Evolutionary conservation across 2,329 filamentous ascomycete species (phyloP).

Genomic region (Dendrostoma leiphaemia): DNA sequence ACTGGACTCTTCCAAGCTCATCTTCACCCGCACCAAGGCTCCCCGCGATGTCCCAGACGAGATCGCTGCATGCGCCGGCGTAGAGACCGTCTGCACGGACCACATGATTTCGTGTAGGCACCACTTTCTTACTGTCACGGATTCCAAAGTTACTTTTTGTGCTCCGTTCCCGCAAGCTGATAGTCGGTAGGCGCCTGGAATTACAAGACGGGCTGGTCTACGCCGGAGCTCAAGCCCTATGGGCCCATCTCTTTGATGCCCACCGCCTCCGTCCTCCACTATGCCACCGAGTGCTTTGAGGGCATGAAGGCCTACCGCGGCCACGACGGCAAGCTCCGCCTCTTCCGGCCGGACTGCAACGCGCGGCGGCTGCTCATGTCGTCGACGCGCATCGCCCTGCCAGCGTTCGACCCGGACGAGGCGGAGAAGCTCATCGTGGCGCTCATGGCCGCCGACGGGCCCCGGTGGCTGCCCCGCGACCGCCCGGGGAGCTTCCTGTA

Average conservation of each 20-base stretch:
- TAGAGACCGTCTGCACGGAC: conserved; percentile 67
- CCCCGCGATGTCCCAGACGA: conserved; percentile 54
- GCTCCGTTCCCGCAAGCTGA: too few relatives aligned
- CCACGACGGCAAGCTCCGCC: conserved; percentile 67
- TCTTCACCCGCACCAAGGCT: conserved; percentile 48
- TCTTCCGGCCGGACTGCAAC: conserved; percentile 77
- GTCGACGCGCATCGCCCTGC: conserved; percentile 67
- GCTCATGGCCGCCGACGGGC: conserved; percentile 70
- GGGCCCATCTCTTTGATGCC: conserved; percentile 76
- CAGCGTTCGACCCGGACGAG: conserved; percentile 68
- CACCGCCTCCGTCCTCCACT: conserved; percentile 79
- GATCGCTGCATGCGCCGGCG: conserved; percentile 43
- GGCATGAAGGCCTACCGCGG: conserved; percentile 81
- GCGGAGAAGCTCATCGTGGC: conserved; percentile 71
- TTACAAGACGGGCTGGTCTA: conserved; percentile 63
- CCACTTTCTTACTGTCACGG: too few relatives aligned
- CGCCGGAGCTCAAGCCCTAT: conserved; percentile 73
- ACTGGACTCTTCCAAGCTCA: conserved; percentile 62
- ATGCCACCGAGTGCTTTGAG: conserved; percentile 90
- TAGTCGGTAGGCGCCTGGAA: too few relatives aligned
- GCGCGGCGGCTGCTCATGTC: conserved; percentile 62
- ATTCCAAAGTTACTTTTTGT: too few relatives aligned
- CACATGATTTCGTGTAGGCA: conserved; percentile 83
- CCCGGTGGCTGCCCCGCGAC: conserved; percentile 74
- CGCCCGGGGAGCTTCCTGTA: conserved; percentile 74